Evolutionary conservation across 2,329 filamentous ascomycete species (phyloP).

Genomic region (Aspergillus jensenii): DNA sequence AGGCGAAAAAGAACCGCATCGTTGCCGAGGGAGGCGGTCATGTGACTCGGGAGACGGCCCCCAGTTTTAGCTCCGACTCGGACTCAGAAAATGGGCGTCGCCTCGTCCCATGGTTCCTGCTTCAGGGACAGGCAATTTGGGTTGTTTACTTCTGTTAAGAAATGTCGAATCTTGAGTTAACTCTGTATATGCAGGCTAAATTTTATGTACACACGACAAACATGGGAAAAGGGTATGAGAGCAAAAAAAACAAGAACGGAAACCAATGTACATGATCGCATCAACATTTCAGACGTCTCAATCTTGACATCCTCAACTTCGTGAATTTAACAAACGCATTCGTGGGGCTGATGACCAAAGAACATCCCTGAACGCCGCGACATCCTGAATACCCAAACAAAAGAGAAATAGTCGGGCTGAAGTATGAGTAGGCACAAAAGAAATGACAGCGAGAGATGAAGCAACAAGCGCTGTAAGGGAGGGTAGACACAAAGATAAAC

Average conservation of each 20-base stretch:
- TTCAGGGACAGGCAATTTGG: neutral
- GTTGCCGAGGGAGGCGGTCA: slow-evolving; percentile 18
- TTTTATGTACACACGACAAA: slow-evolving; percentile 34
- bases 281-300: slow-evolving; percentile 32
- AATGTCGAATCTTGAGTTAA: neutral
- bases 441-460: slow-evolving; percentile 9
- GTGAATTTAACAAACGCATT: slow-evolving; percentile 24
- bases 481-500: slow-evolving; percentile 5
- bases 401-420: slow-evolving; percentile 6
- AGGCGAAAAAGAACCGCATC: slow-evolving; percentile 22
- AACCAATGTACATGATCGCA: slow-evolving; percentile 30
- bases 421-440: slow-evolving; percentile 8
- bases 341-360: slow-evolving; percentile 23
- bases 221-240: slow-evolving; percentile 21
- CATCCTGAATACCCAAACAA: slow-evolving; percentile 14
- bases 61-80: neutral
- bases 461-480: slow-evolving; percentile 1
- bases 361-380: slow-evolving; percentile 19
- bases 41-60: slow-evolving; percentile 22
- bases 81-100: neutral
- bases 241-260: slow-evolving; percentile 17
- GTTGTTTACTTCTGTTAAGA: neutral
- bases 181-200: slow-evolving; percentile 28
- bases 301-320: slow-evolving; percentile 32
- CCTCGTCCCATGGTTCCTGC: neutral